A percentile compares a stretch with the other conserved stretches of the same genome.
These are phyloP conservation scores for Linnemannia hyalina DNA, from an alignment of 192 early-diverging fungal species.

Conservation along the genomic window DNA sequence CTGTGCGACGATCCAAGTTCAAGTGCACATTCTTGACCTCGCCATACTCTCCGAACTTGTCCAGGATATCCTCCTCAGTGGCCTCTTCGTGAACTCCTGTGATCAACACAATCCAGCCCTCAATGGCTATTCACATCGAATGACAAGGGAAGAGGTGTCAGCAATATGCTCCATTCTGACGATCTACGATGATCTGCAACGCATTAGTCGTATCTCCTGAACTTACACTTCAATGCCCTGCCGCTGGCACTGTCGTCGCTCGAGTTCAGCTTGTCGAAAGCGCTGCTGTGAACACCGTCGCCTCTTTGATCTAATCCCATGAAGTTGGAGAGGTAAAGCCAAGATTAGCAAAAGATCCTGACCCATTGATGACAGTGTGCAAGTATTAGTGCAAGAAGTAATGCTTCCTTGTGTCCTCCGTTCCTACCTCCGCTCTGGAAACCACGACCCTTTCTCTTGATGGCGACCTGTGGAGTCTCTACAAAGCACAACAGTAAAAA, in stretches of 20 bases:
- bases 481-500: neutral
- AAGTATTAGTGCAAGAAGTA: neutral
- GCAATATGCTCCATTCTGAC: neutral
- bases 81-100: conserved; percentile 96
- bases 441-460: conserved; percentile 62
- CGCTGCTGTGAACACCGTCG: conserved; percentile 28
- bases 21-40: conserved; percentile 90
- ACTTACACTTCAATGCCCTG: conserved; percentile 50
- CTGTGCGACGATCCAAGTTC: conserved; percentile 94
- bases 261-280: conserved; percentile 42
- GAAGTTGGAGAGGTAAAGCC: neutral
- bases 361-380: neutral
- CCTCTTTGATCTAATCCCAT: conserved; percentile 25
- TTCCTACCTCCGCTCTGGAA: conserved; percentile 55
- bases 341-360: neutral
- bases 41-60: conserved; percentile 93
- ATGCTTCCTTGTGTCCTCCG: neutral
- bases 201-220: neutral
- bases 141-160: neutral
- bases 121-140: conserved; percentile 69
- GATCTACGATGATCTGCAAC: neutral
- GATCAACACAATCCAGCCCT: conserved; percentile 97
- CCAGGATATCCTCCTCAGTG: conserved; percentile 89
- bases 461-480: conserved; percentile 39
- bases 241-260: conserved; percentile 44